Base-by-base conservation (phyloP, 2,329 filamentous ascomycete genomes). In the Moelleriella libera region DNA sequence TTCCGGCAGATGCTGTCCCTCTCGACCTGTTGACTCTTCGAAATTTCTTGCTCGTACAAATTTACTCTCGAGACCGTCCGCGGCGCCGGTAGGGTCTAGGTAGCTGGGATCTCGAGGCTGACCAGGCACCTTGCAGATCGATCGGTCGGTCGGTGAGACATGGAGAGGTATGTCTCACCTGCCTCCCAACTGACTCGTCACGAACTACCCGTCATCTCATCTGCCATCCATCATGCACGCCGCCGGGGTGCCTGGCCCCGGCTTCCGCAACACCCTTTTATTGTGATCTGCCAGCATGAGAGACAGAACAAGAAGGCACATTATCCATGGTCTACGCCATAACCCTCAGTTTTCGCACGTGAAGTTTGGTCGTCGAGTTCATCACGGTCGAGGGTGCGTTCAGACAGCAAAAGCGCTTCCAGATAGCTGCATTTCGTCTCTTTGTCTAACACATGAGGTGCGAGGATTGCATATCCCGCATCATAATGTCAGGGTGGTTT, bases 161-260 rank as follows among this genome's bases (percentile, higher is more conserved):
- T 41, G 40, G 14, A 41, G 40, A 21, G 40, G 7, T 12, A n/a
- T 41, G 40, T 41, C 11, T 41, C 14, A n/a, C 40, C 10, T 41
- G 7, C 14, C 7, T 21, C 40, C 40, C 10, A 41, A 14, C 10
- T 41, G 40, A 41, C 40, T 41, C 40, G 40, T 21, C 40, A n/a
- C 40, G 40, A 41, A 41, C 40, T 41, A 21, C 40, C 40, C 40
- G 40, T 41, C 47, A 48, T 34, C 11, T 47, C 41, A 41, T 40
- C 47, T 48, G 41, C 44, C 44, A 34, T 41, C 40, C 40, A 41
- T 41, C 45, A 49, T 47, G 45, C 45, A 47, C 43, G 37, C 34
- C 37, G 42, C 34, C 37, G 42, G 42, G 32, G 30, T 29, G 41
- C 11, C 6, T 12, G n/a, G 10, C 40, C 40, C 14, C 12, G 39